Evolutionary conservation across 768 basidiomycete genomes (phyloP).

Genomic region (Naganishia vishniacii): DNA sequence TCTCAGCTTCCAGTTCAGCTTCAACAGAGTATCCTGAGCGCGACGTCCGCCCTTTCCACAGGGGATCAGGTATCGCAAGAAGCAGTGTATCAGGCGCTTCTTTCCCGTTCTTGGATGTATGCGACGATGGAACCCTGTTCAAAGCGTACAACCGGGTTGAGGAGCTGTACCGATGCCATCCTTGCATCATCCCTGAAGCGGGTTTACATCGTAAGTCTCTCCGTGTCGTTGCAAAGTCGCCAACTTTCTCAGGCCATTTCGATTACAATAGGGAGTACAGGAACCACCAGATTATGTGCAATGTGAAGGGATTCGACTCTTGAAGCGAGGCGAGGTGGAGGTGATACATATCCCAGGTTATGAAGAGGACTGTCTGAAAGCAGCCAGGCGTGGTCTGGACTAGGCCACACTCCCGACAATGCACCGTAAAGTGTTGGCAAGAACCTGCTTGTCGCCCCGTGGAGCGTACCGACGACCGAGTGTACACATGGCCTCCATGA

Average conservation of each 20-base stretch:
- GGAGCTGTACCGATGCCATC: constrained; percentile 79
- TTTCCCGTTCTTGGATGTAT: constrained; percentile 67
- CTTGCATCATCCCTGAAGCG: constrained; percentile 63
- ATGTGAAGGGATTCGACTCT: constrained; percentile 74
- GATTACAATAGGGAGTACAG: constrained; percentile 58
- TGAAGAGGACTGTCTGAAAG: constrained; percentile 71
- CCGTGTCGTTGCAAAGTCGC: neutral
- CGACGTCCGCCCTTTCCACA: neutral
- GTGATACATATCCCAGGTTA: constrained; percentile 53
- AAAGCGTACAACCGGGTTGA: constrained; percentile 73
- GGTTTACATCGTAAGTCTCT: constrained; percentile 61
- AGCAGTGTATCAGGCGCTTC: constrained; percentile 51
- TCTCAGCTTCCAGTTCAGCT: constrained; percentile 30
- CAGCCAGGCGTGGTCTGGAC: constrained; percentile 59
- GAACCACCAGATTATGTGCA: constrained; percentile 92
- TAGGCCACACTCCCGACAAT: neutral
- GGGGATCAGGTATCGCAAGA: neutral
- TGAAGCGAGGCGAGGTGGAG: constrained; percentile 44
- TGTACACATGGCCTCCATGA: too few relatives aligned
- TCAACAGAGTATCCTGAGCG: neutral
- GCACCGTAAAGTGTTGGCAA: neutral
- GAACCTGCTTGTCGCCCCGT: too few relatives aligned
- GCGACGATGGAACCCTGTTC: constrained; percentile 98
- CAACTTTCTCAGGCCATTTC: neutral
- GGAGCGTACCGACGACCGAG: too few relatives aligned